A percentile compares a stretch with the other conserved stretches of the same genome.
These are phyloP conservation scores for Umbelopsis vinacea DNA, from an alignment of 192 early-diverging fungal species.

Conservation along the genomic window DNA sequence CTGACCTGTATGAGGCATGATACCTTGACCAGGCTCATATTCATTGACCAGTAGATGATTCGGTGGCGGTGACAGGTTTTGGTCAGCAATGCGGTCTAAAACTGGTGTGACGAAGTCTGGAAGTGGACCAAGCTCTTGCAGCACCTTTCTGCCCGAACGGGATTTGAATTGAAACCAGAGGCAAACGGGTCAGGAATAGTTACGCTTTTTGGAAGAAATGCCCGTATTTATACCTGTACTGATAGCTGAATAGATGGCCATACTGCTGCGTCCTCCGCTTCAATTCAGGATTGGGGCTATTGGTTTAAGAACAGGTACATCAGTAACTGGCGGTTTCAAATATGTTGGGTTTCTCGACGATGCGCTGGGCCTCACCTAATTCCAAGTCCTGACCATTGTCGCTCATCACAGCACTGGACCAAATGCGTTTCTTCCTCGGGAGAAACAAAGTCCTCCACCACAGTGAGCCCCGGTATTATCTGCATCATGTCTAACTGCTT, in stretches of 20 bases:
- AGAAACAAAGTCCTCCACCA: slow-evolving; percentile 55
- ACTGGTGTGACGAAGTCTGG: slow-evolving; percentile 53
- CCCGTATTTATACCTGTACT: slow-evolving; percentile 48
- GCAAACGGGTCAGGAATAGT: background rate
- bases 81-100: slow-evolving; percentile 46
- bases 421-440: slow-evolving; percentile 51
- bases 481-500: background rate
- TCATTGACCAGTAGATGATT: slow-evolving; percentile 69
- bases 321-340: background rate
- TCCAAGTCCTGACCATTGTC: slow-evolving; percentile 60
- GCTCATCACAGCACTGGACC: slow-evolving; percentile 44
- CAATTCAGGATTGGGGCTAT: slow-evolving; percentile 69
- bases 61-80: slow-evolving; percentile 39
- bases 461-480: slow-evolving; percentile 41
- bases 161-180: background rate
- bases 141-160: slow-evolving; percentile 49
- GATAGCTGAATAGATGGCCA: slow-evolving; percentile 67
- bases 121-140: slow-evolving; percentile 55
- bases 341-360: background rate
- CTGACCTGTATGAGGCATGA: slow-evolving; percentile 58
- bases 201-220: background rate
- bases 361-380: slow-evolving; percentile 25
- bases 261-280: slow-evolving; percentile 72
- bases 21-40: slow-evolving; percentile 71
- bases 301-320: background rate